These are phyloP conservation scores for Zelopaecilomyces penicillatus DNA, from an alignment of 2,329 filamentous ascomycete genomes.

Conservation along the genomic window DNA sequence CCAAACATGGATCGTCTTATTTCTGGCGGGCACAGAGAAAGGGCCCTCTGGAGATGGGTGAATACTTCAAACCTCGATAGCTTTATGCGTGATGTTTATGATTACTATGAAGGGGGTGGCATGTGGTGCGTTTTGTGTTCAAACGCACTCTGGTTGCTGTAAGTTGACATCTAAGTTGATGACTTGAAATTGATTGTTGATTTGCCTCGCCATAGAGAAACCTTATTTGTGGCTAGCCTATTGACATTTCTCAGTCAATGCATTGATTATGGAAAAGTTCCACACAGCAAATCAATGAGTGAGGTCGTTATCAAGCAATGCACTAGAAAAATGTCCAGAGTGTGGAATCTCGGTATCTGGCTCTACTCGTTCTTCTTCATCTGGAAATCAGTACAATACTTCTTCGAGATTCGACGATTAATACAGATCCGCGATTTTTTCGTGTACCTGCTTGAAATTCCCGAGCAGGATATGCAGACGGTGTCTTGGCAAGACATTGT, in stretches of 20 bases:
- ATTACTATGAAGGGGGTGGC: conserved; percentile 76
- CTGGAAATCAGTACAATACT: conserved; percentile 66
- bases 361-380: conserved; percentile 80
- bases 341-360: conserved; percentile 75
- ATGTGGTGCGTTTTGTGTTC: conserved; percentile 77
- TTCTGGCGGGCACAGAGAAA: conserved; percentile 46
- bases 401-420: conserved; percentile 65
- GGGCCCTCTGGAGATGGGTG: conserved; percentile 86
- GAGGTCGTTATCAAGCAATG: conserved; percentile 63
- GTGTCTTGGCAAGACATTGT: conserved; percentile 92
- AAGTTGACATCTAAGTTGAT: conserved; percentile 25
- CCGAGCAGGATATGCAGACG: conserved; percentile 78
- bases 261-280: conserved; percentile 70
- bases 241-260: conserved; percentile 80
- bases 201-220: conserved; percentile 55
- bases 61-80: conserved; percentile 84
- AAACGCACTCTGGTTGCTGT: conserved; percentile 64
- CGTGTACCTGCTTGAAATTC: conserved; percentile 70
- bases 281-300: conserved; percentile 48
- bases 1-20: conserved; percentile 20
- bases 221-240: conserved; percentile 73
- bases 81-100: conserved; percentile 77
- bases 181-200: neutral
- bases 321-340: conserved; percentile 62
- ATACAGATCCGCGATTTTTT: conserved; percentile 80